Evolutionary conservation across 768 basidiomycete species (phyloP).

Genomic region (Mycena vulgaris): DNA sequence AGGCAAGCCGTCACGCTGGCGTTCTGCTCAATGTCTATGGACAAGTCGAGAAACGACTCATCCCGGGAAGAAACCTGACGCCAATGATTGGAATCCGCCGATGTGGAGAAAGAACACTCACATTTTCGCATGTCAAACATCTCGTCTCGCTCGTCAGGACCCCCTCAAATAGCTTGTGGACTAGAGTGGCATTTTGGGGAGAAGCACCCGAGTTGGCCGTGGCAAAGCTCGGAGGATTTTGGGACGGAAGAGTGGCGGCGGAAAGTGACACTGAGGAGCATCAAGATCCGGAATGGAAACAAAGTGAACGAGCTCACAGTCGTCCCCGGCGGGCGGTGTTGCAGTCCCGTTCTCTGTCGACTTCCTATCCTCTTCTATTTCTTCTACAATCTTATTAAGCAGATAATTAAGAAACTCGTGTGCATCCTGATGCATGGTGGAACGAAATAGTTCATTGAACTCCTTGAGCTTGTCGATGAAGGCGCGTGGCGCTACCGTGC

Average conservation of each 20-base stretch:
- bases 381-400: conserved; percentile 94
- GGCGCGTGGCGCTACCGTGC: conserved; percentile 90
- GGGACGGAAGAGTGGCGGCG: conserved; percentile 67
- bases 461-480: conserved; percentile 96
- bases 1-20: conserved; percentile 97
- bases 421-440: conserved; percentile 97
- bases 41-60: conserved; percentile 97
- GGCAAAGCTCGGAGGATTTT: conserved; percentile 56
- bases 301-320: conserved; percentile 67
- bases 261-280: conserved; percentile 70
- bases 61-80: conserved; percentile 91
- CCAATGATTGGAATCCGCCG: conserved; percentile 21
- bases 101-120: conserved; percentile 56
- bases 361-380: conserved; percentile 83
- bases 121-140: conserved; percentile 98
- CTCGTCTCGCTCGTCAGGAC: conserved; percentile 96
- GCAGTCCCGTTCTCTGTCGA: conserved; percentile 49
- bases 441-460: conserved; percentile 91
- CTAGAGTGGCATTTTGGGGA: conserved; percentile 77
- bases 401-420: conserved; percentile 98
- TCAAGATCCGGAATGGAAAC: conserved; percentile 3
- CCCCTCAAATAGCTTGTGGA: conserved; percentile 95
- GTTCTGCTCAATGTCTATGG: conserved; percentile 99
- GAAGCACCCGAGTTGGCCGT: conserved; percentile 62
- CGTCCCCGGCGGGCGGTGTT: conserved; percentile 63